Conservation (phyloP, 2,329 filamentous ascomycete genomes). For the Tolypocladium sp. region DNA sequence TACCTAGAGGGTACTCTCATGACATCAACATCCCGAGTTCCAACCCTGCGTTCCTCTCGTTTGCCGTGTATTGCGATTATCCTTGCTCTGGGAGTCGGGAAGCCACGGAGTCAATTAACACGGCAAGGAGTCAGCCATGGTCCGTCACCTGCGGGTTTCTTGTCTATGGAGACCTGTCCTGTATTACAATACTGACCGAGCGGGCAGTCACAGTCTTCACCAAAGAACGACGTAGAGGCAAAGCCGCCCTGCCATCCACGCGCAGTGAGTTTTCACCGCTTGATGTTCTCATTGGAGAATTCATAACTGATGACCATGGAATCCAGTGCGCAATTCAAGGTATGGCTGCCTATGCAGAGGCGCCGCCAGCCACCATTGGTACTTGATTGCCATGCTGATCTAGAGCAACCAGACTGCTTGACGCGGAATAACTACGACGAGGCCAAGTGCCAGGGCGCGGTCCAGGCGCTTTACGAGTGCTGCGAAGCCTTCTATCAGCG, state of each 20-base stretch:
- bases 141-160: not conserved
- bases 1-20: not conserved
- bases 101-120: not conserved
- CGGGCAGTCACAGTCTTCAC: conserved; percentile 12
- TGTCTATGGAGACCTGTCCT: not conserved
- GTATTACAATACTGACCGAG: not conserved
- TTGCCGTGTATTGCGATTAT: not conserved
- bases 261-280: conserved; percentile 50
- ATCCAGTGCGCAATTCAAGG: conserved; percentile 81
- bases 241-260: conserved; percentile 78
- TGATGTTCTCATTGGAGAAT: not conserved
- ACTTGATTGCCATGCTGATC: not conserved
- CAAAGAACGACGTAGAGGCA: conserved; percentile 62
- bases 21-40: not conserved
- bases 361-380: not conserved
- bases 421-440: conserved; percentile 79
- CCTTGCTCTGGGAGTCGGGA: not conserved
- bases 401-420: conserved; percentile 57
- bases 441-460: conserved; percentile 65
- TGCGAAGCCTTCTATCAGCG: conserved; percentile 81
- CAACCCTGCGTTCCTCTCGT: not conserved
- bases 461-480: conserved; percentile 87
- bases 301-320: not conserved
- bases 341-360: conserved; percentile 21
- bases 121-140: not conserved